Percentiles rank a stretch among this genome's conserved stretches.
Conservation (phyloP, 345 rosid species). For the Schrenkiella parvula region DNA sequence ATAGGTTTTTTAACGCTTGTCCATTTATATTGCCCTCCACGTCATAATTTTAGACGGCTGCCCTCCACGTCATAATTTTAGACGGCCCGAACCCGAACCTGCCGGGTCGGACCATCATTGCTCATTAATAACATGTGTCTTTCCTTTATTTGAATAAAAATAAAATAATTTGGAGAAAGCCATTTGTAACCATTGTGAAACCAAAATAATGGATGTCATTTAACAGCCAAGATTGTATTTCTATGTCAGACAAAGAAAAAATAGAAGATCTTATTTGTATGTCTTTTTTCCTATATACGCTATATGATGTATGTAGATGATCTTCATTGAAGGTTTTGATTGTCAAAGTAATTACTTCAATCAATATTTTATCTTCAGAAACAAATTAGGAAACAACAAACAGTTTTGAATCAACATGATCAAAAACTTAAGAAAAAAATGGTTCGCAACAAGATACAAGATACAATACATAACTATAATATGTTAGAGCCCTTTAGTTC, state of each 20-base stretch:
- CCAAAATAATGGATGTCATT: no score
- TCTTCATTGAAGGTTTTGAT: background rate
- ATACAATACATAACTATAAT: background rate
- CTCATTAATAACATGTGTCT: background rate
- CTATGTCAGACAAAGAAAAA: background rate
- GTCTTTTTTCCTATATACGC: no score
- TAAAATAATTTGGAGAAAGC: background rate
- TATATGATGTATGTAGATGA: background rate
- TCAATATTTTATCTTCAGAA: no score
- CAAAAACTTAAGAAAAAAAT: background rate
- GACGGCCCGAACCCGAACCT: no score
- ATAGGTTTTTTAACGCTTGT: no score
- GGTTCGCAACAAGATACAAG: slow-evolving; percentile 9
- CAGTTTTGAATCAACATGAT: background rate
- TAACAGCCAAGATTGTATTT: background rate
- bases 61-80: no score
- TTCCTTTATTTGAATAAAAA: background rate
- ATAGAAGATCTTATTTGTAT: background rate
- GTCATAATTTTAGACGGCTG: no score
- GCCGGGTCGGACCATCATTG: no score
- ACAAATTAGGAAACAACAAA: slow-evolving; percentile 8
- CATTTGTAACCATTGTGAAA: background rate
- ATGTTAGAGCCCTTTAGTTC: background rate
- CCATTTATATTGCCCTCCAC: no score
- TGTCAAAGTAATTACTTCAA: background rate